A percentile compares a stretch with the other conserved stretches of the same genome.
Conservation (phyloP, 768 basidiomycete genomes). For the Coprinopsis marcescibilis region DNA sequence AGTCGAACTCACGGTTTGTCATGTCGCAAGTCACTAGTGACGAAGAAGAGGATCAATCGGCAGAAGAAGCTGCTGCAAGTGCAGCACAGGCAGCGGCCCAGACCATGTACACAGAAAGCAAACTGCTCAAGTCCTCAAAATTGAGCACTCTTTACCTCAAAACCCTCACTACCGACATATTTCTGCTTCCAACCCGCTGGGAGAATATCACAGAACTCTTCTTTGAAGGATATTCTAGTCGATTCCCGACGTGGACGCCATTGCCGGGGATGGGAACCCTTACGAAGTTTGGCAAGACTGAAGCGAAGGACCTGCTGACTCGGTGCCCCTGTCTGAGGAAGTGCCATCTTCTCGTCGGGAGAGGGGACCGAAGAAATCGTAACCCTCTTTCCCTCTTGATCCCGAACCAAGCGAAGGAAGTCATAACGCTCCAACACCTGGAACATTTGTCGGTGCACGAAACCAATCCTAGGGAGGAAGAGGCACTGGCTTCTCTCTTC, state of each 20-base stretch:
- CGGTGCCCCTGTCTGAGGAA: background rate
- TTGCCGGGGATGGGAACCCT: background rate
- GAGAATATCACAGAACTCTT: background rate
- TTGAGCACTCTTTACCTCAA: background rate
- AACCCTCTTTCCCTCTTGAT: background rate
- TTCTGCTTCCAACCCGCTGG: background rate
- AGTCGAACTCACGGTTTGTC: background rate
- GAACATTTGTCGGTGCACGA: conserved; percentile 1
- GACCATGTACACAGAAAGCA: background rate
- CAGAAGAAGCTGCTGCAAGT: background rate
- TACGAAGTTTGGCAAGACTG: background rate
- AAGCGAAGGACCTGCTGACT: background rate
- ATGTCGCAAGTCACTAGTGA: background rate
- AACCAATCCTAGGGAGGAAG: background rate
- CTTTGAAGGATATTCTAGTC: conserved; percentile 2
- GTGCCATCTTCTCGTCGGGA: background rate
- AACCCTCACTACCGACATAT: conserved; percentile 1
- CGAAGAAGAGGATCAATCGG: background rate
- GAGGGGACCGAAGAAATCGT: background rate
- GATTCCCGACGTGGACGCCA: background rate
- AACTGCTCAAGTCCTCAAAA: background rate
- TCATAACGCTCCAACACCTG: background rate
- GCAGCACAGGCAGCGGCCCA: background rate
- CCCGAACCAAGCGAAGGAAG: background rate
- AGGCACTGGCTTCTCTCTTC: background rate